phyloP scores from a whole-genome alignment of 495 filamentous ascomycete species.

The Penicillium soppii region DNA sequence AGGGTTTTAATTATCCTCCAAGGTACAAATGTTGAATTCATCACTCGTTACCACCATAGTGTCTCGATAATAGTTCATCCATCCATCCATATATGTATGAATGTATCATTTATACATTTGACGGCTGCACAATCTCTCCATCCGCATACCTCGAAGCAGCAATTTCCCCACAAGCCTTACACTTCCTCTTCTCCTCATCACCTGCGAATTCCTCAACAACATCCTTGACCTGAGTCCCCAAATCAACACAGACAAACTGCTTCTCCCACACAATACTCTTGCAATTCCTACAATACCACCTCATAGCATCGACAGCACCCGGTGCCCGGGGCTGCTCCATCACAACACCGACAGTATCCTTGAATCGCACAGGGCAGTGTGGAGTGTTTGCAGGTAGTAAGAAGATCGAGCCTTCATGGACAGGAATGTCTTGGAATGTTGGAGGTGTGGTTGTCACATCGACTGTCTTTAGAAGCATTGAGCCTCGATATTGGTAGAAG shows the following conservation, averaged over 20 bases:
- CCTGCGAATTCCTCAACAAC: conserved; percentile 82
- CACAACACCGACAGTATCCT: conserved; percentile 76
- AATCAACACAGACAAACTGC: conserved; percentile 81
- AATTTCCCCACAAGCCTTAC: conserved; percentile 72
- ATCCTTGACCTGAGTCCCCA: conserved; percentile 96
- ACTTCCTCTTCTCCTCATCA: conserved; percentile 70
- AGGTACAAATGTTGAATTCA: conserved; percentile 7
- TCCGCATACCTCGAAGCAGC: conserved; percentile 52
- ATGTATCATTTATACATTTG: too few relatives aligned
- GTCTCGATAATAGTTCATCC: too few relatives aligned
- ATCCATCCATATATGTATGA: too few relatives aligned
- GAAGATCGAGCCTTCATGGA: conserved; percentile 93
- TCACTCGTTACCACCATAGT: conserved; percentile 12
- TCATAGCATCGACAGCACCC: conserved; percentile 70
- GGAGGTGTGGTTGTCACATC: conserved; percentile 53
- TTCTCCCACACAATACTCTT: conserved; percentile 78
- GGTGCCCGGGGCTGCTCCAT: conserved; percentile 81
- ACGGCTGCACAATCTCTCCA: conserved; percentile 45
- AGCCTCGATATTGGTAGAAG: conserved; percentile 94
- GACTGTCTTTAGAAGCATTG: conserved; percentile 92
- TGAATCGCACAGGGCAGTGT: conserved; percentile 74
- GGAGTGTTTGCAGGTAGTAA: conserved; percentile 88
- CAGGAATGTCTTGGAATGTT: conserved; percentile 77
- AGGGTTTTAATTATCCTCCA: not conserved
- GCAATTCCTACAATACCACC: conserved; percentile 78